Base-by-base conservation (phyloP, 2,329 filamentous ascomycete genomes). In the Paraphaeosphaeria sporulosa region DNA sequence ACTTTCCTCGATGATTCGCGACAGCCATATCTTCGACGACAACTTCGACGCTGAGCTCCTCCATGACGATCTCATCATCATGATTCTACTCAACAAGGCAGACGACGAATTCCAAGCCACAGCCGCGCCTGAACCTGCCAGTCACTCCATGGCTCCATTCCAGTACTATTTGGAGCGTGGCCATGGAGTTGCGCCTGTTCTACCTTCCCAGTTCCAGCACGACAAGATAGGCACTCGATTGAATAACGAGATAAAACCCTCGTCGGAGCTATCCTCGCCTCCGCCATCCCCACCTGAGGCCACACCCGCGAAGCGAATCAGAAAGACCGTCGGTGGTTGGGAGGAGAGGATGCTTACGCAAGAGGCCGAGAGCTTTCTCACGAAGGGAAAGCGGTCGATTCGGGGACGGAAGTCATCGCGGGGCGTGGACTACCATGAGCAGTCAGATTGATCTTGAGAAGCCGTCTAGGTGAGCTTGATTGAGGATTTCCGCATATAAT, bases 41-140 rank as follows among this genome's bases (percentile, higher is more conserved):
- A 6, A 27, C 8, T 13, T 19, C 30, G 1, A 47, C n/a, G 19
- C 25, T 6, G n/a, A n/a, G 19, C 23, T 27, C 1, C 32, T 25
- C 19, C 53, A 55, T 19, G 53, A 48, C 13, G 43, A 55, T 15
- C 53, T 55, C 30, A 23, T 55, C n/a, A 2, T 55, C 30, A 21
- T 48, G 3, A 55, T 55, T 9, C 34, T 38, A 4, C 12, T 47
- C 2, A 55, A 55, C 13, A 47, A 55, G 17, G 13, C 38, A 7
- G 43, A 55, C 7, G n/a, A 9, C 5, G 38, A 3, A 4, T 0
- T 12, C 7, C 40, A 13, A 12, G 19, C 25, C 15, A 12, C 23
- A 25, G 19, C 42, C 3, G 19, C 42, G 10, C n/a, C n/a, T 3
- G 40, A 43, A 21, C 6, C n/a, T 23, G 10, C 19, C 13, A 2